Percentiles rank a stretch among this genome's conserved stretches.
These are phyloP conservation scores for Brettanomyces naardenensis DNA, from an alignment of 805 yeast genomes.

Conservation along the genomic window DNA sequence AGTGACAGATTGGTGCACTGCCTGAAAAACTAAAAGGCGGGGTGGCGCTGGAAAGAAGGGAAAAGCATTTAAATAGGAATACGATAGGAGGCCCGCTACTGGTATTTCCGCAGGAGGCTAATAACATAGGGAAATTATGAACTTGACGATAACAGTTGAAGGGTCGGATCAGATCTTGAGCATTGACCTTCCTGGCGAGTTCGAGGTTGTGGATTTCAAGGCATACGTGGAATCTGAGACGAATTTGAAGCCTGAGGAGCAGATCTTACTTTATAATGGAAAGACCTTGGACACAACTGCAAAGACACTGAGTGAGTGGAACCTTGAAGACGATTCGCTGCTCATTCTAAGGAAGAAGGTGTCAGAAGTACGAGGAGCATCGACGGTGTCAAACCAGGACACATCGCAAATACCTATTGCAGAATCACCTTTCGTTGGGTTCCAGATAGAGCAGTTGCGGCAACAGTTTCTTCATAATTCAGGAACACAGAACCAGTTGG, in stretches of 20 bases:
- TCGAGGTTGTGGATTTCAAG: conserved; percentile 58
- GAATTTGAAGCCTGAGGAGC: conserved; percentile 36
- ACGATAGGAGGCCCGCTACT: too few species aligned
- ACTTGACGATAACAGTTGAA: conserved; percentile 42
- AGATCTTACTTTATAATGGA: conserved; percentile 43
- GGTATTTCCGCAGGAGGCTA: too few species aligned
- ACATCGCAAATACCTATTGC: conserved; percentile 21
- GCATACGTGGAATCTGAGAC: conserved; percentile 72
- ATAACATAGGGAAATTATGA: too few species aligned
- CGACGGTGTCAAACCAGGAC: conserved; percentile 21
- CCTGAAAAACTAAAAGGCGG: too few species aligned
- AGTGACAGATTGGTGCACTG: too few species aligned
- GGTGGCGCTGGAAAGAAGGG: too few species aligned
- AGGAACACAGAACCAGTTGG: conserved; percentile 13
- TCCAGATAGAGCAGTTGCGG: conserved; percentile 41
- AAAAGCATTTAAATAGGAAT: too few species aligned
- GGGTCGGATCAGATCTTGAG: conserved; percentile 39
- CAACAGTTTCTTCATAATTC: conserved; percentile 40
- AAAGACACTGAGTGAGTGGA: conserved; percentile 37
- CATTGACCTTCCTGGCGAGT: conserved; percentile 59
- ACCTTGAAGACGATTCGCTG: conserved; percentile 52
- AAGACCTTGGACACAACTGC: conserved; percentile 26
- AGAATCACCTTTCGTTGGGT: conserved; percentile 13
- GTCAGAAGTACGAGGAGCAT: too few species aligned
- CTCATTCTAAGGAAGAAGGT: conserved; percentile 31